Evolutionary conservation across 306 rosid species (phyloP), one percentile per base, ranked within the genome.

Genomic region (Fagus sylvatica): DNA sequence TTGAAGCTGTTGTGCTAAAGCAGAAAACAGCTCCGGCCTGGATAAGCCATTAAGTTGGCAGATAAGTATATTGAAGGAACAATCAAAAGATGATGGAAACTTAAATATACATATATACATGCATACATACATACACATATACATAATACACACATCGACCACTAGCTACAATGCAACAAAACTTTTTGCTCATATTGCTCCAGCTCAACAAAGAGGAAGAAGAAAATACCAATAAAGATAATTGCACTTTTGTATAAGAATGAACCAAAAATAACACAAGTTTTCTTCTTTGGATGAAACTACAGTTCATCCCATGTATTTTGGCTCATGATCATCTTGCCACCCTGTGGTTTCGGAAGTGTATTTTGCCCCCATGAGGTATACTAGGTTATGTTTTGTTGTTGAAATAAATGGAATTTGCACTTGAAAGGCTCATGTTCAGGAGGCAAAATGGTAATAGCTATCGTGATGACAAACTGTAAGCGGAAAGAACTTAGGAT

Each of bases 1-100:
- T 78, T 88, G 97, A 85, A 95, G 97, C 72, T 91, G 94, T 67
- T 88, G 93, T 22, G 94, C 93, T 83, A 95, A 91, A 76, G 80
- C 89, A 74, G 91, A 78, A 78, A 95, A 92, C 81, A 95, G 88
- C 81, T 95, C 98, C 78, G 98, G 87, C 98, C 98, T 92, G 97
- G 32, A 89, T 76, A 80, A 80, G 76, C 69, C 89, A 89, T 81
- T 79, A 69, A 37, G 65, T 80, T 61, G 74, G 79, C 67, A 78
- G 69, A 82, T 89, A 78, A 89, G 74, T 53, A 80, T n/a, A 80
- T 62, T 40, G 61, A 55, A 41, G 55, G 70, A 80, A 77, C 54
- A 55, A 16, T n/a, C 48, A 79, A 83, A 60, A 37, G 7, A 75
- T 65, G 72, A 64, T 33, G 59, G 76, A 34, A 43, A 49, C 57